Evolutionary conservation across 2,329 filamentous ascomycete genomes (phyloP), one percentile per base, ranked within the genome.

Genomic region (Verticillium alfalfae): DNA sequence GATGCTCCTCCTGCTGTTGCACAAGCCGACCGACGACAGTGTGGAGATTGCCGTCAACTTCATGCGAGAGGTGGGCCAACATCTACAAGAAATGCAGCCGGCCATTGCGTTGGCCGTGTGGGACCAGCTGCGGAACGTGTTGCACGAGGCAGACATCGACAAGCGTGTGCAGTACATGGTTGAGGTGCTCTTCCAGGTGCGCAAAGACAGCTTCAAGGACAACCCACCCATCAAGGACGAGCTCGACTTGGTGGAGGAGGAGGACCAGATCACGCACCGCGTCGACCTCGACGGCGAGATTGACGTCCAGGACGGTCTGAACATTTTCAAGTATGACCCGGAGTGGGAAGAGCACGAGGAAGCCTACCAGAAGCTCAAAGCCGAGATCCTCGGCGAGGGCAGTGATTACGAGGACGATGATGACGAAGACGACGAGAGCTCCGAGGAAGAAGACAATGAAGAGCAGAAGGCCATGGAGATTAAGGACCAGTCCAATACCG

Each of bases 111-210:
- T 94, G 67, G 91, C 90, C 31, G 92, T 99, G 8, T 99, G 96
- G 71, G 95, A 99, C 71, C 93, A 97, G 74, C 96, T 99, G 80
- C 83, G 95, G 68, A 94, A 90, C 69, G 97, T 98, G 66, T 80
- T 99, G 9, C 94, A 99, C 78, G 95, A 99, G 75, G 93, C 93
- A 55, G 93, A 95, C 71, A 97, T 99, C 73, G 94, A 98, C 72
- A 97, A 97, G 81, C 86, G 95, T 66, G 93, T 94, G n/a, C 95
- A 99, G 77, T 99, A 98, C 77, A 97, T 97, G 91, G 94, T 99
- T 62, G 95, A 99, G 75, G 95, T 98, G 6, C 79, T 99, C 54
- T 99, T 99, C 74, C 93, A 99, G 78, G 90, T 97, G 61, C 87
- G 95, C 66, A 97, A 97, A 76, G 94, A 98, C 77, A 90, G 90